Evolutionary conservation across 805 yeast species (phyloP).

Genomic region (Metschnikowia bowlesiae): DNA sequence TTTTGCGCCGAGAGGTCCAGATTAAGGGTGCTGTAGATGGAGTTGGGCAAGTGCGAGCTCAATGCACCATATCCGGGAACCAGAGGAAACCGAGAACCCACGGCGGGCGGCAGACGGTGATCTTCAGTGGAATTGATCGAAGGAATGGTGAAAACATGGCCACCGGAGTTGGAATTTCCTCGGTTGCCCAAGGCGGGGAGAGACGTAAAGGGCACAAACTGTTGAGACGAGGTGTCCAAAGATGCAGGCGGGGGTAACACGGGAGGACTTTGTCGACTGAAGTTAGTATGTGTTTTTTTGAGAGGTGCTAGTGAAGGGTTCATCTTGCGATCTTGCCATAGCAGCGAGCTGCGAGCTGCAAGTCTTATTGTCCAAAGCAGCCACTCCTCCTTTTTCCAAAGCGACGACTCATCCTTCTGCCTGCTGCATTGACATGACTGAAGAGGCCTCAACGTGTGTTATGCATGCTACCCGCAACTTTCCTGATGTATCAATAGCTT

Average conservation of each 20-base stretch:
- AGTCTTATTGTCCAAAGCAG: too few relatives aligned
- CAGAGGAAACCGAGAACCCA: conserved; percentile 12
- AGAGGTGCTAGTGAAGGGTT: too few relatives aligned
- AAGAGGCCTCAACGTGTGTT: too few relatives aligned
- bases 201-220: conserved; percentile 47
- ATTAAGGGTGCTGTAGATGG: conserved; percentile 10
- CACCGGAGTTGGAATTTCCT: conserved; percentile 29
- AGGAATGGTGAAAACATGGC: conserved; percentile 47
- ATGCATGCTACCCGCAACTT: too few relatives aligned
- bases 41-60: conserved; percentile 16
- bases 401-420: too few relatives aligned
- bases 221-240: conserved; percentile 46
- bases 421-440: too few relatives aligned
- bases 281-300: conserved; percentile 20
- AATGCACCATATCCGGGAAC: conserved; percentile 17
- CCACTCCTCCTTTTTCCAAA: too few relatives aligned
- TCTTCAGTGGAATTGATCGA: conserved; percentile 39
- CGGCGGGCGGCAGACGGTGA: conserved; percentile 12
- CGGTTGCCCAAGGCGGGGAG: conserved; percentile 47
- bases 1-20: conserved; percentile 6
- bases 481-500: too few relatives aligned
- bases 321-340: too few relatives aligned
- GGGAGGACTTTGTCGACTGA: conserved; percentile 57
- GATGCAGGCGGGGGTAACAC: conserved; percentile 59
- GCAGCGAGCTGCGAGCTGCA: too few relatives aligned